Evolutionary conservation across 2,329 filamentous ascomycete species (phyloP).

Genomic region (Tolypocladium sp.): DNA sequence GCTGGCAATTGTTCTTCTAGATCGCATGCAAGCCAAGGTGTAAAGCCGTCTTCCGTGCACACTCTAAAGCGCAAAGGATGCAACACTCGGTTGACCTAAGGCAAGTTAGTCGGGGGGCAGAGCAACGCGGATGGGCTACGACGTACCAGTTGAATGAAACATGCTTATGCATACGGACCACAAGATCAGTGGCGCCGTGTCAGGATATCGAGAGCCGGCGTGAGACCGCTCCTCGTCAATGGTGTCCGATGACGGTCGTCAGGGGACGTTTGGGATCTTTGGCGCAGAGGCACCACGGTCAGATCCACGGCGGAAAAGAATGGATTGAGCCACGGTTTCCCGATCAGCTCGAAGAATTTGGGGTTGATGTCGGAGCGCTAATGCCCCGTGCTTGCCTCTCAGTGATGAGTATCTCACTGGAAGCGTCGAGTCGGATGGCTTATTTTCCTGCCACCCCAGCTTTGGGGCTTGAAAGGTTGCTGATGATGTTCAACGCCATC

Average conservation of each 20-base stretch:
- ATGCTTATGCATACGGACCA: neutral
- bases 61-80: neutral
- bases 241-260: neutral
- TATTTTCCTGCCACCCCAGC: slow-evolving; percentile 38
- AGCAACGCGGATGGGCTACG: neutral
- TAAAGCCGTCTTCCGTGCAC: neutral
- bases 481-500: slow-evolving; percentile 12
- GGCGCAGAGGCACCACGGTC: neutral
- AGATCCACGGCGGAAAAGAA: neutral
- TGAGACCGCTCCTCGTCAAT: neutral
- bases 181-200: neutral
- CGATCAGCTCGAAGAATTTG: no score
- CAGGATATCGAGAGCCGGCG: neutral
- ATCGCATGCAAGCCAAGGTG: neutral
- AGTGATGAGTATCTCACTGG: slow-evolving; percentile 10
- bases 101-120: neutral
- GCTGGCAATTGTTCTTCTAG: no score
- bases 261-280: neutral
- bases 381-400: slow-evolving; percentile 12
- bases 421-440: slow-evolving; percentile 15
- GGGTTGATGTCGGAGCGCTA: slow-evolving; percentile 4
- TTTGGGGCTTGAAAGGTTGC: slow-evolving; percentile 38
- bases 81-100: neutral
- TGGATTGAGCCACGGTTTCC: neutral
- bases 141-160: neutral